A percentile compares a stretch with the other conserved stretches of the same genome.
Conservation (phyloP, 2,329 filamentous ascomycete genomes). For the Clarireedia paspali region DNA sequence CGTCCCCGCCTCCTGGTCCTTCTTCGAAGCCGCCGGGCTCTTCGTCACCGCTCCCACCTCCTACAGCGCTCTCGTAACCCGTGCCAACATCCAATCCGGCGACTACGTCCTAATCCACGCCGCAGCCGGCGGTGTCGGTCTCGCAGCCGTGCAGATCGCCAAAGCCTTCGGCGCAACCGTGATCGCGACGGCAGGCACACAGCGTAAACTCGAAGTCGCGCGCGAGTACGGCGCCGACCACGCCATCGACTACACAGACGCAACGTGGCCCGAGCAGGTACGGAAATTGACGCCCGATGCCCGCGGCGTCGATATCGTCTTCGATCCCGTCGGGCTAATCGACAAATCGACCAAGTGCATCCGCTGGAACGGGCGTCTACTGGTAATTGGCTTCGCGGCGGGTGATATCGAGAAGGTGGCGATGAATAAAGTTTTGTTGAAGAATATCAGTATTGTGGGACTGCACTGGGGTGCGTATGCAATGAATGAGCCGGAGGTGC, state of each 20-base stretch:
- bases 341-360: constrained; percentile 85
- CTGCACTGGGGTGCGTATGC: constrained; percentile 88
- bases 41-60: constrained; percentile 90
- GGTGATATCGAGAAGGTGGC: constrained; percentile 85
- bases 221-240: constrained; percentile 78
- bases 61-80: constrained; percentile 73
- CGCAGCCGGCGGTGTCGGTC: constrained; percentile 82
- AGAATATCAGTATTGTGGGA: constrained; percentile 87
- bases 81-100: constrained; percentile 69
- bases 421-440: constrained; percentile 84
- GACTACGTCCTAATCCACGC: constrained; percentile 89
- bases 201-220: constrained; percentile 74
- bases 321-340: constrained; percentile 87
- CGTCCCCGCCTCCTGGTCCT: constrained; percentile 75
- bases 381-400: constrained; percentile 85
- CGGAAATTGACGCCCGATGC: constrained; percentile 69
- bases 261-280: constrained; percentile 58
- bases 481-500: constrained; percentile 60
- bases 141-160: constrained; percentile 88
- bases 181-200: constrained; percentile 81
- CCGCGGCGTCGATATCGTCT: constrained; percentile 77
- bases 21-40: constrained; percentile 75
- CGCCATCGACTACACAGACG: constrained; percentile 65
- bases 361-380: constrained; percentile 82
- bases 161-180: constrained; percentile 88